Evolutionary conservation across 1,284 basidiomycete species (phyloP).

Genomic region (Ceratobasidium sp.): DNA sequence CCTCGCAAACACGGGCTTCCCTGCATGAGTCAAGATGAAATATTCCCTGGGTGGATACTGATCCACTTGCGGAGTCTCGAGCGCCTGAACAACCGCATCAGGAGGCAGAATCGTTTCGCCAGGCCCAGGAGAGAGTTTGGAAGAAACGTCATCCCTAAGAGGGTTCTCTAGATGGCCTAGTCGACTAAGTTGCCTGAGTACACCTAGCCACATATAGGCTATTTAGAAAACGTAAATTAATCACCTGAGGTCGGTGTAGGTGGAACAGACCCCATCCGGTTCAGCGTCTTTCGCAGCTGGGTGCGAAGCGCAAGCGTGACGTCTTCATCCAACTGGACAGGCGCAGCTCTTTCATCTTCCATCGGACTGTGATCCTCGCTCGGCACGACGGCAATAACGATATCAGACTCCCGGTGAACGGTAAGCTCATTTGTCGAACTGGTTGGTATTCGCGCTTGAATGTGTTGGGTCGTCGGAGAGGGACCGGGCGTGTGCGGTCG

Average conservation of each 20-base stretch:
- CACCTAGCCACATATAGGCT: not conserved
- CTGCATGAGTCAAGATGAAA: constrained; percentile 91
- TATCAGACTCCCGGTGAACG: constrained; percentile 5
- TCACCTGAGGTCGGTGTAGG: constrained; percentile 29
- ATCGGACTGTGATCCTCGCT: constrained; percentile 30
- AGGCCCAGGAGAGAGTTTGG: not conserved
- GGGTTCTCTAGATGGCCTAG: constrained; percentile 12
- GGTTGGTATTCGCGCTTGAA: constrained; percentile 3
- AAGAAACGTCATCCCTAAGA: not conserved
- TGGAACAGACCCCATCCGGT: constrained; percentile 24
- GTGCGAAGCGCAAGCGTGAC: constrained; percentile 27
- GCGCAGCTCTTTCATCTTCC: constrained; percentile 25
- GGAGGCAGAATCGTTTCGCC: not conserved
- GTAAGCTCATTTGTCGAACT: constrained; percentile 33
- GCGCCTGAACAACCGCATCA: constrained; percentile 19
- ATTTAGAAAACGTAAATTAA: constrained; percentile 10
- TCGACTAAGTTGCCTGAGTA: constrained; percentile 32
- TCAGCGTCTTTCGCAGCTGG: constrained; percentile 24
- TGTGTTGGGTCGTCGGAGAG: constrained; percentile 13
- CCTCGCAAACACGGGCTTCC: constrained; percentile 92
- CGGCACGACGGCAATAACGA: constrained; percentile 5
- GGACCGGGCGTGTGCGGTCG: constrained; percentile 3
- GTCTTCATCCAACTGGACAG: constrained; percentile 21
- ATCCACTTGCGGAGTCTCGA: constrained; percentile 48
- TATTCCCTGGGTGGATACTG: constrained; percentile 76